Base-by-base conservation (phyloP, 2,329 filamentous ascomycete genomes). In the Akanthomyces lecanii region DNA sequence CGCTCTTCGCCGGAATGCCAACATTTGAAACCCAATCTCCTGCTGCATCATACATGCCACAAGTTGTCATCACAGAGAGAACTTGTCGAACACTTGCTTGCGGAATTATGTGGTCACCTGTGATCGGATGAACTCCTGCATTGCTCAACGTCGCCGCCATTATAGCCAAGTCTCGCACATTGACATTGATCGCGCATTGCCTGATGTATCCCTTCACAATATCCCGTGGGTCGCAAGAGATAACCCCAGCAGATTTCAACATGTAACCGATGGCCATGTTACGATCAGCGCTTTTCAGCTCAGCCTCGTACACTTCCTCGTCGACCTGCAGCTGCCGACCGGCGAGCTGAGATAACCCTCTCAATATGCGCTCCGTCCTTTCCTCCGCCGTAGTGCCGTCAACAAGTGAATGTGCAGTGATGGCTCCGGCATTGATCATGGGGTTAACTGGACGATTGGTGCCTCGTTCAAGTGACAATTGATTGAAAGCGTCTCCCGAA, bases 41-140 rank as follows among this genome's bases (percentile, higher is more conserved):
- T 0, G 75, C 74, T n/a, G 74, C 73, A 65, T 76, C 71, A 66
- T 77, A 77, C 75, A 77, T 77, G 36, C 75, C 75, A 50, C 75
- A 77, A 0, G 75, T 77, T 0, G 75, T 77, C 75, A 77, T 77
- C 61, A 77, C 72, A 10, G 75, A 77, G 2, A 77, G 68, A 0
- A 77, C 74, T 51, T 77, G 75, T 8, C 75, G 72, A 1, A 77
- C 75, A 55, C 73, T 76, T 3, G 66, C 64, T 4, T 74, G 73
- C 0, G 75, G 73, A 12, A 77, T 77, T 14, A 77, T 72, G 11
- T 33, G 52, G 16, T 76, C 73, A 1, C 69, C 69, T 0, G 71
- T 73, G 6, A 70, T 60, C 1, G 75, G 75, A 30, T 77, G 72
- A 3, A 73, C 69, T 6, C 75, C 75, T 1, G 69, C 73, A 61